These are phyloP conservation scores for Oleoguttula mirabilis DNA, from an alignment of 495 filamentous ascomycete species.

Conservation along the genomic window DNA sequence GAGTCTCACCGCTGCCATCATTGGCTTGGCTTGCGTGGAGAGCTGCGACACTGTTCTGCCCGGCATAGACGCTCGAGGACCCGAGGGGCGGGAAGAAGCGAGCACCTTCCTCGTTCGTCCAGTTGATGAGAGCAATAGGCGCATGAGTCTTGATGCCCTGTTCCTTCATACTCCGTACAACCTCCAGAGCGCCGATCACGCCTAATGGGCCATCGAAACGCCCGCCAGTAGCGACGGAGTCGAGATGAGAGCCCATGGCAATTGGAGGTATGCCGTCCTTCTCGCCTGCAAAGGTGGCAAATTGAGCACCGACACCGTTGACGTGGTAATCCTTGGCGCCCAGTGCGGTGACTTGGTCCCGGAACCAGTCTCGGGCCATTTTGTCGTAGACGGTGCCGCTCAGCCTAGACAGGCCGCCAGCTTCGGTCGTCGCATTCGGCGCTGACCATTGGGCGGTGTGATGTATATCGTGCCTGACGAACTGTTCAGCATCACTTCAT, in stretches of 20 bases:
- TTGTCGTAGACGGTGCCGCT: constrained; percentile 10
- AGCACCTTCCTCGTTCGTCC: constrained; percentile 17
- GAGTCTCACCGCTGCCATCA: constrained; percentile 7
- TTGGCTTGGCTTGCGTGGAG: constrained; percentile 9
- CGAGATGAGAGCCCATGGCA: constrained; percentile 17
- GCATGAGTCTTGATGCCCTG: constrained; percentile 13
- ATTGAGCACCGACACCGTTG: constrained; percentile 11
- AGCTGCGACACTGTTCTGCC: constrained; percentile 5
- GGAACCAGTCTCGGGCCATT: constrained; percentile 16
- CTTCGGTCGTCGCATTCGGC: constrained; percentile 2
- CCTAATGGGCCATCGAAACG: constrained; percentile 15
- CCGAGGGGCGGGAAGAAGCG: constrained; percentile 15
- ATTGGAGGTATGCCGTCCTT: constrained; percentile 14
- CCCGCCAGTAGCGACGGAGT: constrained; percentile 14
- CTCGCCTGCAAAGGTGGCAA: constrained; percentile 9
- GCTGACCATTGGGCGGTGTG: constrained; percentile 17
- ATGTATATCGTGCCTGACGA: constrained; percentile 16
- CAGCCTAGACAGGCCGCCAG: constrained; percentile 12
- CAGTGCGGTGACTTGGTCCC: constrained; percentile 10
- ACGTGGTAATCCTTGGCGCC: constrained; percentile 14
- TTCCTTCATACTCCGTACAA: constrained; percentile 6
- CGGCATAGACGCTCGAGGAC: constrained; percentile 12
- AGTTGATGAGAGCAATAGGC: constrained; percentile 10
- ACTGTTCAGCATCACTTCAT: too few species aligned
- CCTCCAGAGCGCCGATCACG: constrained; percentile 11